Evolutionary conservation across 2,329 filamentous ascomycete species (phyloP), one percentile per base, ranked within the genome.

Genomic region (Paecilomyces variotii): DNA sequence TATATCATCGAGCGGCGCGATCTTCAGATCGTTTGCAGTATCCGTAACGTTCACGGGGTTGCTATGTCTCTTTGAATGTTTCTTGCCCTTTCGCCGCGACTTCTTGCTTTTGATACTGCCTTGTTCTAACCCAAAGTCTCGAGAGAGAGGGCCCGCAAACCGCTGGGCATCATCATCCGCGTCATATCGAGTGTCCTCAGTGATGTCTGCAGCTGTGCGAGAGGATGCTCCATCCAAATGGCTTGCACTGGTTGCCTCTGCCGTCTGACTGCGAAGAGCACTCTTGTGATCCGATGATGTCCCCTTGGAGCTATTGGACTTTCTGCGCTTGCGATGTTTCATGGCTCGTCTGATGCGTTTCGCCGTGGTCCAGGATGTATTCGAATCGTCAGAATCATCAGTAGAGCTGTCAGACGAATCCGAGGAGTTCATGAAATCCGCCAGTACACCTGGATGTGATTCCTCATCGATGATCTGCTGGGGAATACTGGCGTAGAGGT

Each of bases 391-490:
- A 0, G 87, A 89, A 64, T 92, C 89, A 12, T 71, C 68, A 6
- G 83, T 86, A 0, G 82, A 85, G 11, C 82, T 75, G 19, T 76
- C 74, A 7, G 82, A 83, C 7, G 70, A 72, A 58, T 65, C 68
- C 1, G 87, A 90, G 0, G 85, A 85, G 63, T 94, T 89, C 68
- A 96, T 82, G 75, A 93, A 90, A 32, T 89, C 88, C 19, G 89
- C 88, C 11, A 92, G 82, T 0, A 94, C 87, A 63, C 92, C 92
- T 25, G 92, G 92, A 53, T 90, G 88, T 0, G 90, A 87, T 71
- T 96, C 92, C 67, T 94, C 91, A 65, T 97, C 92, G 62, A 97
- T 94, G 60, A 95, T 88, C 66, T 92, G 87, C 75, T 96, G 91
- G 9, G 92, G 92, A 4, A 90, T 96, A 64, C 91, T 94, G 73